phyloP scores from a whole-genome alignment of 2,329 filamentous ascomycete species.

The Myriosclerotinia scirpicola region DNA sequence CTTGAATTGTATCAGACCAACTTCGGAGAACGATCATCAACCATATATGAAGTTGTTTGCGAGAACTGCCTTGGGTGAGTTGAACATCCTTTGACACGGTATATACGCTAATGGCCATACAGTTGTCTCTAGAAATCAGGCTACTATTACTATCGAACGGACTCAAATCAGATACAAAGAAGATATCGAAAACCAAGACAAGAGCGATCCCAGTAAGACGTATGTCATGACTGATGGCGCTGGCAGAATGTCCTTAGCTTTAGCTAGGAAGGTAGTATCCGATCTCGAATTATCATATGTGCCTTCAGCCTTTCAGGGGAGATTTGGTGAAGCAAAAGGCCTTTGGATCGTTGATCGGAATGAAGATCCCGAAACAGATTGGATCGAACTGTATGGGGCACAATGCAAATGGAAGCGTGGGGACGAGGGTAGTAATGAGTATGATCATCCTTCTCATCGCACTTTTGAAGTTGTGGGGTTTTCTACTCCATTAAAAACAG shows the following conservation, averaged over 20 bases:
- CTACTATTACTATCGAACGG: constrained; percentile 46
- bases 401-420: constrained; percentile 67
- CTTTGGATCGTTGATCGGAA: constrained; percentile 66
- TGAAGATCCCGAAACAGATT: constrained; percentile 50
- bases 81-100: neutral
- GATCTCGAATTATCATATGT: constrained; percentile 52
- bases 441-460: constrained; percentile 49
- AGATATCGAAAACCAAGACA: constrained; percentile 27
- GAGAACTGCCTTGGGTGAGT: constrained; percentile 54
- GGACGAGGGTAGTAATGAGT: constrained; percentile 43
- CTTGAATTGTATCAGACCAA: constrained; percentile 54
- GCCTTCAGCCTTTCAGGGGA: constrained; percentile 66
- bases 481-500: constrained; percentile 50
- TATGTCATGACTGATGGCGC: constrained; percentile 67
- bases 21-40: constrained; percentile 48
- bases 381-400: constrained; percentile 66
- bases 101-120: constrained; percentile 17
- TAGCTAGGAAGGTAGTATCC: constrained; percentile 54
- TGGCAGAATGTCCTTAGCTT: constrained; percentile 59
- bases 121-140: constrained; percentile 49
- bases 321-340: constrained; percentile 73
- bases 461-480: constrained; percentile 64
- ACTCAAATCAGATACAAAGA: constrained; percentile 47
- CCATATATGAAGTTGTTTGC: constrained; percentile 58
- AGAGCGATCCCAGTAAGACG: constrained; percentile 31